These are phyloP conservation scores for Aspergillus versicolor DNA, from an alignment of 2,329 filamentous ascomycete genomes.

Conservation along the genomic window DNA sequence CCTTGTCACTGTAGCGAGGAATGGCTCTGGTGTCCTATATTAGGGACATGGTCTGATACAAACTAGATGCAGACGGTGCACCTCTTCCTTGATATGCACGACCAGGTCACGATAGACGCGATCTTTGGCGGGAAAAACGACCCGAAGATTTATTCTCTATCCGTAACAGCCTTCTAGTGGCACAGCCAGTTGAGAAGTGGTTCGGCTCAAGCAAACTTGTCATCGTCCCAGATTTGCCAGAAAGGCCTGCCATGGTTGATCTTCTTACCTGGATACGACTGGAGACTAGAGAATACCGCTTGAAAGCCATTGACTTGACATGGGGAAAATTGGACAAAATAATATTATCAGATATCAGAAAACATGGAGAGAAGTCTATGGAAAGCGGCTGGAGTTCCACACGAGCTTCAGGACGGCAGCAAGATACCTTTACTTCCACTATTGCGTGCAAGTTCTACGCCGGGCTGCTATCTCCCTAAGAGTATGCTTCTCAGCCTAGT, in stretches of 20 bases:
- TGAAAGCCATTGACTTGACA: background rate
- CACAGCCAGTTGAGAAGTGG: background rate
- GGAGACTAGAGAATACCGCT: background rate
- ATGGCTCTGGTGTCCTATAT: background rate
- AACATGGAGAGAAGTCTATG: too few species aligned
- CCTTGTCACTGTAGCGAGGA: background rate
- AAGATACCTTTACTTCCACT: conserved; percentile 23
- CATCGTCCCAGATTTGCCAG: conserved; percentile 14
- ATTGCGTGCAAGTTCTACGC: conserved; percentile 18
- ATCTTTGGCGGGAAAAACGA: too few species aligned
- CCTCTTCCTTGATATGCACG: conserved; percentile 16
- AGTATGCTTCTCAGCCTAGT: conserved; percentile 15
- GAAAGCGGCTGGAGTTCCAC: too few species aligned
- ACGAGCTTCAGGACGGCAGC: conserved; percentile 12
- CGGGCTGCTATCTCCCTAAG: conserved; percentile 11
- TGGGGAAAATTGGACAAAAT: background rate
- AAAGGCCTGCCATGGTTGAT: background rate
- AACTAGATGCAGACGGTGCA: background rate
- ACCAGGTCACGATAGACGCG: too few species aligned
- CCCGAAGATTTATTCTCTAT: conserved; percentile 18
- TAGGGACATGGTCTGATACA: background rate
- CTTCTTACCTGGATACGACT: background rate
- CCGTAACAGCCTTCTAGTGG: conserved; percentile 14
- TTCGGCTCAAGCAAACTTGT: conserved; percentile 14
- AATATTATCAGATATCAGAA: too few species aligned